Percentiles rank a stretch among this genome's conserved stretches.
These are phyloP conservation scores for Besnoitia besnoiti DNA, from an alignment of 169 alveolate species.

Conservation along the genomic window DNA sequence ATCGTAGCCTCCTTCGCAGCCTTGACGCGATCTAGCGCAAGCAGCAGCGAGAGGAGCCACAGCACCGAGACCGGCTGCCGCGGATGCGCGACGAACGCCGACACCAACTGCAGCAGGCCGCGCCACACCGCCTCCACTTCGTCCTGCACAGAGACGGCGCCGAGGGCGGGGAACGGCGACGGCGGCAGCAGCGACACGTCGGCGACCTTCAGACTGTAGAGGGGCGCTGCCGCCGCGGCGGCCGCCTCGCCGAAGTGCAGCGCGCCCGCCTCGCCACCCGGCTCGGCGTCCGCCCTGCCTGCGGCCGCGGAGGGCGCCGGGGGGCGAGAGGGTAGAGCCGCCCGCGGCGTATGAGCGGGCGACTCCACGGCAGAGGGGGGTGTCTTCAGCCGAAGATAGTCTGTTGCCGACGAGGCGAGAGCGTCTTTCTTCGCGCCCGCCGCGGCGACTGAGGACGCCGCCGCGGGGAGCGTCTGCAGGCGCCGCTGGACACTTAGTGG, in stretches of 20 bases:
- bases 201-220: background rate
- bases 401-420: background rate
- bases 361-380: background rate
- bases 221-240: background rate
- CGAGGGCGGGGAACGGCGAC: background rate
- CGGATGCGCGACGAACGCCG: background rate
- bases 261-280: background rate
- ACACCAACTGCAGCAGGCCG: background rate
- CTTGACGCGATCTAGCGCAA: slow-evolving; percentile 30
- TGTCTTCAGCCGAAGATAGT: background rate
- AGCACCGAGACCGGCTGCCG: slow-evolving; percentile 59
- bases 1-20: slow-evolving; percentile 52
- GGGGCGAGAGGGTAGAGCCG: background rate
- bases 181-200: background rate
- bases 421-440: background rate
- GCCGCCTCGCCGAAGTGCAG: background rate
- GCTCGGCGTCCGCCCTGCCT: background rate
- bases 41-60: slow-evolving; percentile 30
- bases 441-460: background rate
- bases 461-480: background rate
- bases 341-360: background rate
- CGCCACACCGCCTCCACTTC: slow-evolving; percentile 35
- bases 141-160: background rate
- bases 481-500: slow-evolving; percentile 28
- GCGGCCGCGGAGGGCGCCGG: background rate